Evolutionary conservation across 176 grass and related monocot species (phyloP).

Genomic region (Hordeum marinum): DNA sequence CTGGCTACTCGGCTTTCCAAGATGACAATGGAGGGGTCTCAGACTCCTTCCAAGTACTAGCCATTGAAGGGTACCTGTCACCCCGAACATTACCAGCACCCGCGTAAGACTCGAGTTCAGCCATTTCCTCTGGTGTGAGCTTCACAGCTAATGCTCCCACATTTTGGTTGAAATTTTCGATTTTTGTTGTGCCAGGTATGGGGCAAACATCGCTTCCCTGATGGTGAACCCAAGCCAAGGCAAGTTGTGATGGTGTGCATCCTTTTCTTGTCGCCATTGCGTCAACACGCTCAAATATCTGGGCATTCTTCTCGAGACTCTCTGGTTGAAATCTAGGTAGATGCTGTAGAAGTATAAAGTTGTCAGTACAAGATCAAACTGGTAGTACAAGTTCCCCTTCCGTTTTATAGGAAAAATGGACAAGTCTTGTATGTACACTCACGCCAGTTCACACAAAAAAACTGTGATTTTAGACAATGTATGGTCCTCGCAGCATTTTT

Average conservation of each 20-base stretch:
- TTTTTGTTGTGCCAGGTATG: constrained; percentile 54
- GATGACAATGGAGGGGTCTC: constrained; percentile 39
- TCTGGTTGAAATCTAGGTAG: constrained; percentile 29
- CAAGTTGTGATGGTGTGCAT: constrained; percentile 56
- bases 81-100: not conserved
- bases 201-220: constrained; percentile 43
- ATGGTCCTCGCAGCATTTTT: no score
- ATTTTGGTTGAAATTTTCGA: constrained; percentile 37
- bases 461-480: no score
- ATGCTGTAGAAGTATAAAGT: not conserved
- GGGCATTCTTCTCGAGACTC: constrained; percentile 37
- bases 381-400: not conserved
- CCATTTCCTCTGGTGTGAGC: constrained; percentile 34
- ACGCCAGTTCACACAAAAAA: no score
- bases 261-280: constrained; percentile 34
- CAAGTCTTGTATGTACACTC: not conserved
- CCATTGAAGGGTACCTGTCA: not conserved
- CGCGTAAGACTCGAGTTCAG: constrained; percentile 33
- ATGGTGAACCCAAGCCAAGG: constrained; percentile 59
- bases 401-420: not conserved
- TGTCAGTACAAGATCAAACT: not conserved
- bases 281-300: constrained; percentile 29
- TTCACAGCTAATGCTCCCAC: constrained; percentile 34
- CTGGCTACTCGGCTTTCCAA: constrained; percentile 19
- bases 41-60: constrained; percentile 29